These are phyloP conservation scores for Calonectria crousiana DNA, from an alignment of 2,329 filamentous ascomycete genomes.

Conservation along the genomic window DNA sequence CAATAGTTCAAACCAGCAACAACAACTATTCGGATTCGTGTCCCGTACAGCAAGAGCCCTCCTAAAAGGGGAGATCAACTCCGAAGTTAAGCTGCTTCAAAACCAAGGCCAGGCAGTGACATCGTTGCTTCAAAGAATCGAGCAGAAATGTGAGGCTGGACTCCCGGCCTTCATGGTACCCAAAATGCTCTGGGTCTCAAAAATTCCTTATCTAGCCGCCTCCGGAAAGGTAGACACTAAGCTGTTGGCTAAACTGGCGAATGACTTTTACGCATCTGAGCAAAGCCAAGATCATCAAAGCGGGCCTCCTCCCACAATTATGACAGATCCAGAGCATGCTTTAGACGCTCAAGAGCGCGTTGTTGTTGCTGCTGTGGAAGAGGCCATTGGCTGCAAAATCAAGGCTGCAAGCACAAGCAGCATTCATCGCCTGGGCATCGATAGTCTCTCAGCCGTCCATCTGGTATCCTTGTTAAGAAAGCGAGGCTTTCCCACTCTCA, in stretches of 20 bases:
- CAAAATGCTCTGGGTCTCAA: neutral
- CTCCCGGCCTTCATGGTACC: neutral
- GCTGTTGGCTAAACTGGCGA: neutral
- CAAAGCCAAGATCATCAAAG: neutral
- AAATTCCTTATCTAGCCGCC: neutral
- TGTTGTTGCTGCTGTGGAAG: neutral
- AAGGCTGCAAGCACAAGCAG: neutral
- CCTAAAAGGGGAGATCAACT: neutral
- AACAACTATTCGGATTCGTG: neutral
- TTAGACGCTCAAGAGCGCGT: neutral
- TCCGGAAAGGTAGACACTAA: neutral
- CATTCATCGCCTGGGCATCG: constrained; percentile 2
- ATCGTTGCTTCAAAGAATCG: neutral
- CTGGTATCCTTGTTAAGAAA: neutral
- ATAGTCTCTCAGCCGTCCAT: neutral
- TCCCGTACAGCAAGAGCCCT: neutral
- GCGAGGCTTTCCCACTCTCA: neutral
- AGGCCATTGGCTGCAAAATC: neutral
- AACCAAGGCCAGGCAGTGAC: neutral
- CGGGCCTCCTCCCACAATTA: neutral
- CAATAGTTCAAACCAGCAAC: neutral
- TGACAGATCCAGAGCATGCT: too few relatives aligned
- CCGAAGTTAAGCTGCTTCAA: neutral
- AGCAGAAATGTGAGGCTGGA: neutral
- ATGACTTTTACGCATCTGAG: neutral